Conservation (phyloP, 345 rosid genomes). For the Pseudoturritis turrita region DNA sequence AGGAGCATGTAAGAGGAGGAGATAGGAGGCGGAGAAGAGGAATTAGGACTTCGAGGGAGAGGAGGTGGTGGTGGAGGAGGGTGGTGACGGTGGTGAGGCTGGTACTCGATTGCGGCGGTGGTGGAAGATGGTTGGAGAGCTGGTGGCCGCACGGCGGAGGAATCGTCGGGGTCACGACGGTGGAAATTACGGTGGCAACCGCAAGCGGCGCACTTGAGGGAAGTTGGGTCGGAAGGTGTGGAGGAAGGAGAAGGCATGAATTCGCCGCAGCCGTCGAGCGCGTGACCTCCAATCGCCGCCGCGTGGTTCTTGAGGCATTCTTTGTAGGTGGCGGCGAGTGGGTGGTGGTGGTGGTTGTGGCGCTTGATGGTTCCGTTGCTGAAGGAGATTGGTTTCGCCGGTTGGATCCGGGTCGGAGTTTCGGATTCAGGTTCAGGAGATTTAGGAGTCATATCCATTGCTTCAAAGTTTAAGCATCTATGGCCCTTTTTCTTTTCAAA, state of each 20-base stretch:
- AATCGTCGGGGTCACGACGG: conserved; percentile 55
- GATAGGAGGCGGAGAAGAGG: conserved; percentile 70
- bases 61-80: conserved; percentile 39
- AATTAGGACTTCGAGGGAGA: conserved; percentile 51
- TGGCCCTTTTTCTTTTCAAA: not conserved
- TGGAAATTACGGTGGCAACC: conserved; percentile 88
- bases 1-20: conserved; percentile 77
- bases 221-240: conserved; percentile 52
- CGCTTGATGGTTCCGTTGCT: conserved; percentile 76
- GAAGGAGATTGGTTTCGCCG: conserved; percentile 51
- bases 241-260: conserved; percentile 65
- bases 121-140: conserved; percentile 9
- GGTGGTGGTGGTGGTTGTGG: conserved; percentile 32
- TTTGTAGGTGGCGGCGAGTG: conserved; percentile 38
- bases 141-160: not conserved
- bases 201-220: conserved; percentile 78
- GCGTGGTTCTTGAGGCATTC: conserved; percentile 85
- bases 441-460: conserved; percentile 40
- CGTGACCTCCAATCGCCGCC: conserved; percentile 65
- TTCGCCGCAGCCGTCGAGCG: conserved; percentile 83
- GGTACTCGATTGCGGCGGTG: conserved; percentile 48
- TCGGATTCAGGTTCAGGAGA: conserved; percentile 65
- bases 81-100: conserved; percentile 68
- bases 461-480: conserved; percentile 8
- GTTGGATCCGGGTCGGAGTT: conserved; percentile 58